Conservation (phyloP, 306 rosid species). For the Rosa persica region DNA sequence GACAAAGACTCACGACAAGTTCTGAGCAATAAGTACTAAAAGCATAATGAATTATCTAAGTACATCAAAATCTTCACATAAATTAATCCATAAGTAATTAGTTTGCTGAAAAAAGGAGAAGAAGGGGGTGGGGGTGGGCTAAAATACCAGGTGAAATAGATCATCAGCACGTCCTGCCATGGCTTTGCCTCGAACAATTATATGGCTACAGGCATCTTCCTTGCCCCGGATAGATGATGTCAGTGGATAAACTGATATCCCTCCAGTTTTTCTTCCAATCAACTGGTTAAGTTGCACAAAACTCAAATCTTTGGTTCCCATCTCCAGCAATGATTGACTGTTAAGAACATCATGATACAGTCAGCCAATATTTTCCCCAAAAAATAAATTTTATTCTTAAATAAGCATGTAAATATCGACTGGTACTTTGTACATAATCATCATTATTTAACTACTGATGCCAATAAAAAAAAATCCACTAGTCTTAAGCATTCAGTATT, state of each 20-base stretch:
- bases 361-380: slow-evolving; percentile 18
- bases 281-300: slow-evolving; percentile 96
- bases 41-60: background rate
- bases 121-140: too few species aligned
- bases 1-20: background rate
- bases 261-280: slow-evolving; percentile 98
- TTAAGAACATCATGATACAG: slow-evolving; percentile 33
- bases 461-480: background rate
- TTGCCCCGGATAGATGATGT: slow-evolving; percentile 82
- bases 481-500: background rate
- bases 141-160: slow-evolving; percentile 76
- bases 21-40: background rate
- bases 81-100: background rate
- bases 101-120: too few species aligned
- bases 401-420: background rate
- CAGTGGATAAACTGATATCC: slow-evolving; percentile 93
- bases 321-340: slow-evolving; percentile 97
- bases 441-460: background rate
- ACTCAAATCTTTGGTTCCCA: slow-evolving; percentile 95
- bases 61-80: background rate
- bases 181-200: slow-evolving; percentile 93
- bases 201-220: slow-evolving; percentile 77
- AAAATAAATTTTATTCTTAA: background rate
- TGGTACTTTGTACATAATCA: background rate
- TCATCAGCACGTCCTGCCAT: slow-evolving; percentile 89